Base-by-base conservation (phyloP, 495 filamentous ascomycete species). In the Lophiostoma macrostomum region DNA sequence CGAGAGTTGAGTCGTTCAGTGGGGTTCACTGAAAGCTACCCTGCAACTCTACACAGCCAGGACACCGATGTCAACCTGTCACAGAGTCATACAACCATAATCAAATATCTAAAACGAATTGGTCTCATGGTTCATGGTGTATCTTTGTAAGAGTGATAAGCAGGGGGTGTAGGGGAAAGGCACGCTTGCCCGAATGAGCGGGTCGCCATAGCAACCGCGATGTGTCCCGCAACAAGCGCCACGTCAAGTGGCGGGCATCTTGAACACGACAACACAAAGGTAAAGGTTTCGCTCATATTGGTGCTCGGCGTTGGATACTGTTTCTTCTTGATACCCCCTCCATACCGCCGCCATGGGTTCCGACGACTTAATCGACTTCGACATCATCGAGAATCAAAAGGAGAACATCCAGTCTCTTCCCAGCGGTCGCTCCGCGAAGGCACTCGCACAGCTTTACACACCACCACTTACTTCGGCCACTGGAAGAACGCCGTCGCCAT, bases 341-440 rank as follows among this genome's bases (percentile, higher is more conserved):
- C 29, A 16, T 25, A 41, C 42, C 20, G 25, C 22, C 40, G 28
- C 55, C 69, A 56, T 57, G 49, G 50, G 60, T 58, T 65, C 76
- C 25, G 74, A 79, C 27, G 80, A 85, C 57, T 68, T 83, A 14
- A 87, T 96, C 65, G 81, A 94, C 70, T 97, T 98, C 76, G 86
- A 95, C 55, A 82, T 96, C 55, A 97, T 98, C 72, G 93, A 98
- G 68, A 79, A 77, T 35, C 90, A 96, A 64, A 98, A 98, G 71
- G 93, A 98, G 71, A 97, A 98, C 65, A 95, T 97, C 34, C 90
- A 96, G 65, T 85, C 91, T 11, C 77, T 97, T 31, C 88, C 94
- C 1, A 85, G 88, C 39, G 93, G 93, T 29, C 82, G 93, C 46
- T 96, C 91, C 25, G 93, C 93, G 13, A 85, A 84, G 71, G 87